Conservation (phyloP, 2,329 filamentous ascomycete genomes). For the Sporothrix luriei region DNA sequence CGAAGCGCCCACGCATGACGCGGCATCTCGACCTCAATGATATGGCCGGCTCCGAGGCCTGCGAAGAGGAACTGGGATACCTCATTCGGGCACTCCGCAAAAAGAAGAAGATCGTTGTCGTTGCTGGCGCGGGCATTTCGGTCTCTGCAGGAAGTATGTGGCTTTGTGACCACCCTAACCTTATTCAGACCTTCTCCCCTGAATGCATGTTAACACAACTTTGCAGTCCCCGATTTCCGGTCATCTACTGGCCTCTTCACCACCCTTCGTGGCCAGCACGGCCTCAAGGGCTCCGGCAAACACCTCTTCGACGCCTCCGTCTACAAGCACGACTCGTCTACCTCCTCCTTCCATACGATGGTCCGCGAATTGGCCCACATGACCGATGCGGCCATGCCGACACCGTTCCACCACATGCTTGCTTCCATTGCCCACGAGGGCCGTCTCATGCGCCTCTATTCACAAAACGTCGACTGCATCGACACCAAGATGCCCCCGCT, state of each 20-base stretch:
- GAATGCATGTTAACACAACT: conserved; percentile 16
- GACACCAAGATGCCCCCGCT: conserved; percentile 82
- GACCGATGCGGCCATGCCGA: conserved; percentile 76
- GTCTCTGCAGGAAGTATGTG: conserved; percentile 84
- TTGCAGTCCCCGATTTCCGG: conserved; percentile 86
- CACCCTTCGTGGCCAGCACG: conserved; percentile 81
- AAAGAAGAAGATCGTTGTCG: conserved; percentile 94
- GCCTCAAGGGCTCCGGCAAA: conserved; percentile 90
- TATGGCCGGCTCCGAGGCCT: conserved; percentile 51
- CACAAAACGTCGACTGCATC: conserved; percentile 95
- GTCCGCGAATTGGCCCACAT: conserved; percentile 82
- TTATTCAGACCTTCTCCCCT: neutral
- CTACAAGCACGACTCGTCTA: conserved; percentile 88
- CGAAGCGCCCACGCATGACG: conserved; percentile 66
- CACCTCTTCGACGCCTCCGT: conserved; percentile 96
- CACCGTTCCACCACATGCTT: conserved; percentile 88
- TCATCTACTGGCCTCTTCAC: conserved; percentile 89
- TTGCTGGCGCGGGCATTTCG: conserved; percentile 95
- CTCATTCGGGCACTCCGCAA: conserved; percentile 76
- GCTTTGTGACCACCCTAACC: no score
- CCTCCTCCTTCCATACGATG: conserved; percentile 93
- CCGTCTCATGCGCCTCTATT: conserved; percentile 86
- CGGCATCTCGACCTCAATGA: conserved; percentile 72
- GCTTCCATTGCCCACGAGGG: conserved; percentile 86
- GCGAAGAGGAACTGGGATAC: conserved; percentile 65